Percentiles rank a stretch among this genome's conserved stretches.
Evolutionary conservation across 345 rosid species (phyloP).

Genomic region (Camelina hispida): DNA sequence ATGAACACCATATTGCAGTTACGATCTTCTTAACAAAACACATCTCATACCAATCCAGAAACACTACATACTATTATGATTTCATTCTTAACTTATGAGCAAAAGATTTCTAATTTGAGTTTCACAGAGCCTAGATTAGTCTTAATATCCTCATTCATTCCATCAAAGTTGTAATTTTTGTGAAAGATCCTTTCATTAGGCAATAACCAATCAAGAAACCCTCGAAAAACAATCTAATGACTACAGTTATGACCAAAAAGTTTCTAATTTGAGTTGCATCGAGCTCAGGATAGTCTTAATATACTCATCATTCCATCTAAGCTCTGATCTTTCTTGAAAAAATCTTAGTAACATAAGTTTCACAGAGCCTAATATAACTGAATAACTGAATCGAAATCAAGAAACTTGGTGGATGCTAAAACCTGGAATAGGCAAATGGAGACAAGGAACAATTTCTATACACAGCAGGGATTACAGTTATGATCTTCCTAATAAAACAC

Average conservation of each 20-base stretch:
- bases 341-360: background rate
- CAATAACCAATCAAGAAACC: background rate
- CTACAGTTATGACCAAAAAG: background rate
- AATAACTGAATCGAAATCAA: too few relatives aligned
- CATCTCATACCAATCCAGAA: background rate
- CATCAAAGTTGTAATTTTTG: conserved; percentile 17
- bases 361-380: background rate
- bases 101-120: background rate
- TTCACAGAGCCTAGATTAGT: background rate
- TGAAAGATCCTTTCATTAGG: background rate
- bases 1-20: background rate
- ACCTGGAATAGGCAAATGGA: too few relatives aligned
- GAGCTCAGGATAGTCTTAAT: background rate
- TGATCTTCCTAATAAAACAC: background rate
- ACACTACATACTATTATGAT: background rate
- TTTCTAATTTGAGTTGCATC: background rate
- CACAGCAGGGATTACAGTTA: background rate
- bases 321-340: background rate
- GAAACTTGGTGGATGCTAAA: too few relatives aligned
- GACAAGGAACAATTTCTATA: background rate
- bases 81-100: background rate
- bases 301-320: background rate
- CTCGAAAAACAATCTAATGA: too few relatives aligned
- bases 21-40: background rate
- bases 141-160: background rate